A percentile compares a stretch with the other conserved stretches of the same genome.
phyloP scores from a whole-genome alignment of 208 protist species.

The Acanthamoeba castellanii region DNA sequence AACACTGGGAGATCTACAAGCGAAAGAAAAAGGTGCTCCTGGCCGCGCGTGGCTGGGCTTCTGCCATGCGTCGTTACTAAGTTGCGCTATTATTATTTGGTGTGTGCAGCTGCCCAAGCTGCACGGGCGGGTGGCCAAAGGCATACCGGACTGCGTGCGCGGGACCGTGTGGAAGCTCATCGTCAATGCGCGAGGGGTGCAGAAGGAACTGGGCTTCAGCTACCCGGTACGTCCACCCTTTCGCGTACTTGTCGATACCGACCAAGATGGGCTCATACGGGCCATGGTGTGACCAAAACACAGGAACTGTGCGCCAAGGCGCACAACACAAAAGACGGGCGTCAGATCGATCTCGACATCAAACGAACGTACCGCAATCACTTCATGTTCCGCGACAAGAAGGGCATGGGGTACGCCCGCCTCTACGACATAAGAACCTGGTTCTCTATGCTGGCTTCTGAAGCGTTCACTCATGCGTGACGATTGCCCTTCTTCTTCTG shows the following conservation, averaged over 20 bases:
- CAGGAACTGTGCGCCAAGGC: neutral
- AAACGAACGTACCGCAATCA: slow-evolving; percentile 21
- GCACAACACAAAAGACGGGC: neutral
- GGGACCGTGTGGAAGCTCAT: neutral
- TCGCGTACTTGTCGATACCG: neutral
- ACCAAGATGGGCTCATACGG: neutral
- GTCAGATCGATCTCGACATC: slow-evolving; percentile 45
- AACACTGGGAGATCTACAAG: slow-evolving; percentile 3
- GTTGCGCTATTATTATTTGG: neutral
- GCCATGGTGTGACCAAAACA: neutral
- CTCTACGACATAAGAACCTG: neutral
- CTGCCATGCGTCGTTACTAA: too few species aligned
- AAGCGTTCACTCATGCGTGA: neutral
- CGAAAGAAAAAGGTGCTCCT: neutral
- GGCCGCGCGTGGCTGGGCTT: neutral
- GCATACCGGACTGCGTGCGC: slow-evolving; percentile 30
- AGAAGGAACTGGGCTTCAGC: neutral
- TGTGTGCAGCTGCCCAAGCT: neutral
- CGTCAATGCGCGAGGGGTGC: neutral
- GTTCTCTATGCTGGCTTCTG: neutral
- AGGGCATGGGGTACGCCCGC: neutral
- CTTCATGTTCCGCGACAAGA: slow-evolving; percentile 43
- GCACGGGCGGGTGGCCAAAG: slow-evolving; percentile 12
- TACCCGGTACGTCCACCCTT: neutral
- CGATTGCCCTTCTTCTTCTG: neutral